Conservation (phyloP, 1,284 basidiomycete species). For the Tilletia caries region DNA sequence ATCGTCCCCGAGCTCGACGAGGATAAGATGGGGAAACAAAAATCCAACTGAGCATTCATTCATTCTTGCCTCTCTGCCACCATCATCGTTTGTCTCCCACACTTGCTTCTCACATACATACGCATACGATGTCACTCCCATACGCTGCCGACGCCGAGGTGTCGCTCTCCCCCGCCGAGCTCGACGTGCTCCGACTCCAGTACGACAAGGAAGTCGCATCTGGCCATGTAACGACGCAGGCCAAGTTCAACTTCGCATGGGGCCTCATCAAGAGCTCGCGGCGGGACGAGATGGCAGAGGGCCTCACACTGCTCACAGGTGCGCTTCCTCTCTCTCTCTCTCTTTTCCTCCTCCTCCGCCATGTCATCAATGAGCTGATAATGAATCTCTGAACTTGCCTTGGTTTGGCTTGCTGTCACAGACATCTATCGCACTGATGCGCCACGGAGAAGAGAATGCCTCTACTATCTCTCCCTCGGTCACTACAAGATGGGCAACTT, state of each 20-base stretch:
- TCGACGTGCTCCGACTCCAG: constrained; percentile 78
- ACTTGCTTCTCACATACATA: not conserved
- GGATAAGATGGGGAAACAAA: too few species aligned
- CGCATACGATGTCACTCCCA: constrained; percentile 60
- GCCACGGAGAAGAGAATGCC: constrained; percentile 81
- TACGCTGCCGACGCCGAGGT: constrained; percentile 92
- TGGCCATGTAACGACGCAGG: constrained; percentile 85
- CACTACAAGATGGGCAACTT: constrained; percentile 97
- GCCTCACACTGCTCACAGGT: constrained; percentile 88
- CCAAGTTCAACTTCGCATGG: constrained; percentile 91
- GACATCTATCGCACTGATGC: constrained; percentile 91
- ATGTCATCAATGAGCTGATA: too few species aligned
- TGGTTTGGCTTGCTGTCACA: too few species aligned
- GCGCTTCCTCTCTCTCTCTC: constrained; percentile 30
- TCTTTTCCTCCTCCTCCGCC: too few species aligned
- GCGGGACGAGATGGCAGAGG: constrained; percentile 61
- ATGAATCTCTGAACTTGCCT: too few species aligned
- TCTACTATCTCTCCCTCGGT: constrained; percentile 94
- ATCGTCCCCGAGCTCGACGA: not conserved
- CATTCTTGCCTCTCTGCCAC: not conserved
- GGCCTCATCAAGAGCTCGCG: constrained; percentile 61
- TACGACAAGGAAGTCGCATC: constrained; percentile 79
- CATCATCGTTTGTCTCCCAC: not conserved
- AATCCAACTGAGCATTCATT: too few species aligned
- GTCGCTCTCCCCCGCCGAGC: constrained; percentile 80